Percentiles rank a stretch among this genome's conserved stretches.
These are phyloP conservation scores for Penicillium flavigenum DNA, from an alignment of 495 filamentous ascomycete genomes.

Conservation along the genomic window DNA sequence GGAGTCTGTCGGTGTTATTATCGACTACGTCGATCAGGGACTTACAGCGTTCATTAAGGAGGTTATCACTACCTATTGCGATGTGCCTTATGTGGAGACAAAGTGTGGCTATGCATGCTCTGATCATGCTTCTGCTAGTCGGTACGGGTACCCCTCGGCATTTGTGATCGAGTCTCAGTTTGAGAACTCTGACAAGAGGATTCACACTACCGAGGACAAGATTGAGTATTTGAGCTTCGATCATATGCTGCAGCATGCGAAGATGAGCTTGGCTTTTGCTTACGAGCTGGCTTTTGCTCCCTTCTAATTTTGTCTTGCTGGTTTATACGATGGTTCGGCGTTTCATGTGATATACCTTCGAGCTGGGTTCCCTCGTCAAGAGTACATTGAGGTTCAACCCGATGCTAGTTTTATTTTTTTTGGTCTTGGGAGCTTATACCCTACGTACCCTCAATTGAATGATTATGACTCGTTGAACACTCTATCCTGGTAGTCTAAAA, in stretches of 20 bases:
- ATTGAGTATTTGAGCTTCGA: slow-evolving; percentile 89
- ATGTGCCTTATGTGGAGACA: slow-evolving; percentile 84
- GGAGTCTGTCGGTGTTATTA: slow-evolving; percentile 90
- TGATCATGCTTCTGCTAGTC: slow-evolving; percentile 93
- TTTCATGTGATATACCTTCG: slow-evolving; percentile 23
- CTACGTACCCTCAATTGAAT: slow-evolving; percentile 1
- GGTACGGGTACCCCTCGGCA: slow-evolving; percentile 91
- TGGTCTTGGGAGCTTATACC: slow-evolving; percentile 6
- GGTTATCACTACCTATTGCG: slow-evolving; percentile 82
- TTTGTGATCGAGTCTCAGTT: slow-evolving; percentile 95
- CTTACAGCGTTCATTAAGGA: slow-evolving; percentile 92
- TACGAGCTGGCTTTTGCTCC: slow-evolving; percentile 72
- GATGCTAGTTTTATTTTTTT: background rate
- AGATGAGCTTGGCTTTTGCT: slow-evolving; percentile 82
- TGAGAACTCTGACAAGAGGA: slow-evolving; percentile 79
- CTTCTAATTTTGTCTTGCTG: slow-evolving; percentile 28
- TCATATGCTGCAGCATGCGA: slow-evolving; percentile 97
- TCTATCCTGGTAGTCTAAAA: background rate
- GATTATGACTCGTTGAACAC: background rate
- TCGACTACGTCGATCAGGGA: slow-evolving; percentile 79
- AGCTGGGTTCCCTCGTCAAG: slow-evolving; percentile 7
- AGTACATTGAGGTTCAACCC: slow-evolving; percentile 7
- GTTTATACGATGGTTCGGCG: slow-evolving; percentile 15
- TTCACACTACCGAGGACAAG: slow-evolving; percentile 86
- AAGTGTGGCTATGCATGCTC: slow-evolving; percentile 98